phyloP scores from a whole-genome alignment of 192 early-diverging fungal species.

The Allomyces arbusculus region DNA sequence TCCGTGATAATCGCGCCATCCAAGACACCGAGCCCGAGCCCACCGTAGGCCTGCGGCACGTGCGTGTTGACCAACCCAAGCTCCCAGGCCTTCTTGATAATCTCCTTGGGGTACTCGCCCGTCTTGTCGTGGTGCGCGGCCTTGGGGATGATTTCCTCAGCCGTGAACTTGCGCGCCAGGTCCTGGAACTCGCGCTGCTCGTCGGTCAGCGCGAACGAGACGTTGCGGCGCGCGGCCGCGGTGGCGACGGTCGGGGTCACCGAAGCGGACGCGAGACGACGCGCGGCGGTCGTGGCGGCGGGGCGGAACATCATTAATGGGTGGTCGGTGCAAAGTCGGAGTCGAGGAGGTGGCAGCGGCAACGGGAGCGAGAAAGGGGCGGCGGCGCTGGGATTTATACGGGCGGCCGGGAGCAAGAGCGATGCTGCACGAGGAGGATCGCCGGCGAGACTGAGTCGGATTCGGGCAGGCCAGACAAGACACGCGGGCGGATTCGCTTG shows the following conservation, averaged over 20 bases:
- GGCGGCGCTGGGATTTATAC: too few relatives aligned
- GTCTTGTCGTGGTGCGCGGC: slow-evolving; percentile 86
- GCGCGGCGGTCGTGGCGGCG: too few relatives aligned
- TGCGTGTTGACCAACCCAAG: slow-evolving; percentile 81
- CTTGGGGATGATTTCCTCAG: slow-evolving; percentile 69
- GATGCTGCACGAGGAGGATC: too few relatives aligned
- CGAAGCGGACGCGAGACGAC: too few relatives aligned
- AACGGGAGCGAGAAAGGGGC: too few relatives aligned
- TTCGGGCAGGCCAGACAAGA: too few relatives aligned
- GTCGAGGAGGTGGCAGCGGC: too few relatives aligned
- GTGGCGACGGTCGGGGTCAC: background rate
- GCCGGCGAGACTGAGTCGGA: too few relatives aligned
- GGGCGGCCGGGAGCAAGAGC: too few relatives aligned
- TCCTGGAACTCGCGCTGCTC: slow-evolving; percentile 76
- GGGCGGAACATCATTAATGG: too few relatives aligned
- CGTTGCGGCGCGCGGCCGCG: slow-evolving; percentile 1
- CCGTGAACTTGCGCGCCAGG: slow-evolving; percentile 70
- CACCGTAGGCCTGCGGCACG: slow-evolving; percentile 65
- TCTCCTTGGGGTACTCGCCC: slow-evolving; percentile 72
- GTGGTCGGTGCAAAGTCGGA: too few relatives aligned
- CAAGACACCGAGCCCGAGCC: slow-evolving; percentile 70
- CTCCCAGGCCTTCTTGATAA: slow-evolving; percentile 81
- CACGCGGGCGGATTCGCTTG: too few relatives aligned
- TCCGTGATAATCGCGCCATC: slow-evolving; percentile 73
- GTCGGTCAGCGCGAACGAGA: slow-evolving; percentile 52